phyloP scores from a whole-genome alignment of 164 flowering plant genomes.

The Stephania japonica region DNA sequence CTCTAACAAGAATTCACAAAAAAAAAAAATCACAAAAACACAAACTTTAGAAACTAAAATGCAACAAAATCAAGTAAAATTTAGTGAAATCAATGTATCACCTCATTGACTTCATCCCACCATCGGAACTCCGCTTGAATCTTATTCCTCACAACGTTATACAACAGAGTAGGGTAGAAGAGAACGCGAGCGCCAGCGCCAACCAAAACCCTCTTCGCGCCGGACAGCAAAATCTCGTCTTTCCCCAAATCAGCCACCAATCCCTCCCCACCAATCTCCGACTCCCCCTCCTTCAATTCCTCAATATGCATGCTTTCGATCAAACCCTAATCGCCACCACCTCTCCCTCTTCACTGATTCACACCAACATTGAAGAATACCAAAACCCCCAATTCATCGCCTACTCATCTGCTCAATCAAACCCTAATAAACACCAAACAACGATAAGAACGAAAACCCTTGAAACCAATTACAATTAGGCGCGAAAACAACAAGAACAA shows the following conservation, averaged over 20 bases:
- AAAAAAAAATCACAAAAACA: no score
- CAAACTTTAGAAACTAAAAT: neutral
- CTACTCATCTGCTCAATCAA: neutral
- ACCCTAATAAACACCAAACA: neutral
- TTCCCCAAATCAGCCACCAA: conserved; percentile 10
- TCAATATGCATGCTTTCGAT: conserved; percentile 55
- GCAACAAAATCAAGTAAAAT: neutral
- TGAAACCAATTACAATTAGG: neutral
- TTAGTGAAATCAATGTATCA: conserved; percentile 37
- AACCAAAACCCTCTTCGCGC: conserved; percentile 54
- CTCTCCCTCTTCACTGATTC: neutral
- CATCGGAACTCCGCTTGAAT: conserved; percentile 79
- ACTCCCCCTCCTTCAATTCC: conserved; percentile 44
- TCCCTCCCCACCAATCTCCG: conserved; percentile 22
- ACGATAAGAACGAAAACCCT: neutral
- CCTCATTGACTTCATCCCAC: conserved; percentile 91
- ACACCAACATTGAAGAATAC: neutral
- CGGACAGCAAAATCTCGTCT: conserved; percentile 20
- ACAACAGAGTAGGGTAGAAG: conserved; percentile 80
- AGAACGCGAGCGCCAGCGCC: conserved; percentile 79
- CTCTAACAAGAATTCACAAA: neutral
- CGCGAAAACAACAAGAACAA: neutral
- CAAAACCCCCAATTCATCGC: neutral
- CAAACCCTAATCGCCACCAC: neutral
- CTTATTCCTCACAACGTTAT: conserved; percentile 79